Evolutionary conservation across 495 filamentous ascomycete genomes (phyloP).

Genomic region (Sphaerosporella brunnea): DNA sequence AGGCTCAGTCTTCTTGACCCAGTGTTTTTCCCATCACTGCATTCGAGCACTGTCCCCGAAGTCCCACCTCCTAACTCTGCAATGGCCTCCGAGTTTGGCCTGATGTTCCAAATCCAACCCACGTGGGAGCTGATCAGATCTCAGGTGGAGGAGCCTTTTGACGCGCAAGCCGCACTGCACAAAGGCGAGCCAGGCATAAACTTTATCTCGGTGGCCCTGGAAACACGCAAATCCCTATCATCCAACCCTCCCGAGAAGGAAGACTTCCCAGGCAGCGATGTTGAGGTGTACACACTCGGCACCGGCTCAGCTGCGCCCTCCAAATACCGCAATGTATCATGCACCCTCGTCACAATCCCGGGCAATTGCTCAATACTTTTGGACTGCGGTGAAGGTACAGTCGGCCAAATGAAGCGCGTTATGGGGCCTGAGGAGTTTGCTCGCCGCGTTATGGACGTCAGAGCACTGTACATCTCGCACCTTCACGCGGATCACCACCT

Average conservation of each 20-base stretch:
- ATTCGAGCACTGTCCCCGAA: conserved; percentile 34
- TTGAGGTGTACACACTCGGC: conserved; percentile 70
- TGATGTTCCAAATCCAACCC: conserved; percentile 50
- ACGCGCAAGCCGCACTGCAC: conserved; percentile 32
- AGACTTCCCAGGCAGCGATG: conserved; percentile 47
- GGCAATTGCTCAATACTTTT: conserved; percentile 66
- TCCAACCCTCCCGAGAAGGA: conserved; percentile 29
- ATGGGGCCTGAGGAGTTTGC: conserved; percentile 44
- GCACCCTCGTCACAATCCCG: conserved; percentile 66
- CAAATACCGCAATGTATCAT: conserved; percentile 84
- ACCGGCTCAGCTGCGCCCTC: conserved; percentile 80
- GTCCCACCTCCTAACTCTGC: conserved; percentile 10
- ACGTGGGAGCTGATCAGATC: conserved; percentile 35
- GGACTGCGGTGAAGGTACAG: conserved; percentile 81
- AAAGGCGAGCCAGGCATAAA: conserved; percentile 23
- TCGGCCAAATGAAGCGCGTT: conserved; percentile 72
- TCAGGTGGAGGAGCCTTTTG: conserved; percentile 30
- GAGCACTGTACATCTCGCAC: conserved; percentile 84
- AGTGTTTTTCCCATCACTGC: conserved; percentile 44
- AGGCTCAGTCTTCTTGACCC: conserved; percentile 52
- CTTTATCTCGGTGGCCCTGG: conserved; percentile 32
- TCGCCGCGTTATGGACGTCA: conserved; percentile 58
- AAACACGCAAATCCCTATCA: conserved; percentile 31
- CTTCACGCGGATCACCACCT: conserved; percentile 94
- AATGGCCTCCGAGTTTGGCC: conserved; percentile 17